Percentiles rank a stretch among this genome's conserved stretches.
These are phyloP conservation scores for Zymoseptoria pseudotritici DNA, from an alignment of 2,329 filamentous ascomycete species.

Conservation along the genomic window DNA sequence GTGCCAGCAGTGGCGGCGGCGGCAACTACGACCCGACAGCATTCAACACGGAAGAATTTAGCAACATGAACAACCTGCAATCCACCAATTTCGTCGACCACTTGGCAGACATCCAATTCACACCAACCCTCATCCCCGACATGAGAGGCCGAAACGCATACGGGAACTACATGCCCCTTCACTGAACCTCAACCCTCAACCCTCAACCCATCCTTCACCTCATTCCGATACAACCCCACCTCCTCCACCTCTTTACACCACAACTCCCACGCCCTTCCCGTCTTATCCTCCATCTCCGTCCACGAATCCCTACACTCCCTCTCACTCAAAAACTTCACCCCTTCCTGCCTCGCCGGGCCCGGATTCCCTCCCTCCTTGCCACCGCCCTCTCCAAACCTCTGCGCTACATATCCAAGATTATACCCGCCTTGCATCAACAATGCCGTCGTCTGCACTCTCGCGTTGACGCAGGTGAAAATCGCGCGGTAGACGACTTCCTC, in stretches of 20 bases:
- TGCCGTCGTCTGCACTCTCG: conserved; percentile 36
- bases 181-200: background rate
- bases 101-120: background rate
- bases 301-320: conserved; percentile 36
- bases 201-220: conserved; percentile 11
- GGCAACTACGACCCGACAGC: background rate
- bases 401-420: conserved; percentile 34
- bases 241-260: conserved; percentile 38
- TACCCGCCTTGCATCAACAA: conserved; percentile 30
- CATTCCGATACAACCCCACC: conserved; percentile 35
- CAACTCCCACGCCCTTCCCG: conserved; percentile 36
- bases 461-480: conserved; percentile 36
- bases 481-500: conserved; percentile 41
- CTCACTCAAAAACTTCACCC: conserved; percentile 36
- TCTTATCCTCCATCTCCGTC: conserved; percentile 27
- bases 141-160: background rate
- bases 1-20: background rate
- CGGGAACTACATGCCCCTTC: background rate
- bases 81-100: background rate
- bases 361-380: conserved; percentile 33
- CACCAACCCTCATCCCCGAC: background rate
- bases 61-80: background rate
- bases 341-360: conserved; percentile 35
- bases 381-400: conserved; percentile 31
- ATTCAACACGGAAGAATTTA: background rate